Percentiles rank a stretch among this genome's conserved stretches.
Evolutionary conservation across 2,329 filamentous ascomycete species (phyloP).

Genomic region (Paracoccidioides lutzii): DNA sequence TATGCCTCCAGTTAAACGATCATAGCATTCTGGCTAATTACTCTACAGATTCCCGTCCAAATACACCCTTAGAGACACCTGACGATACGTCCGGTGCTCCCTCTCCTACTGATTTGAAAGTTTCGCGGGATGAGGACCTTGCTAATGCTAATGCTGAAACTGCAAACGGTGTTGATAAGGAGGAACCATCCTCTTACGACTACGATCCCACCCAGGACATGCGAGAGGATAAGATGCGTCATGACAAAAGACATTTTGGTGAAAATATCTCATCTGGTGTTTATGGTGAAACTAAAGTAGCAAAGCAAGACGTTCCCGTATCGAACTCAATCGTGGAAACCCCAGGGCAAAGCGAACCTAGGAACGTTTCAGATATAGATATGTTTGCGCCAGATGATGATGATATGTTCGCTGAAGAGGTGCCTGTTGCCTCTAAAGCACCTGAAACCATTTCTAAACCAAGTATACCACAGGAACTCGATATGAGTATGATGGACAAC

Average conservation of each 20-base stretch:
- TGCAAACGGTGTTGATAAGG: conserved; percentile 39
- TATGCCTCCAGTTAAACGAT: neutral
- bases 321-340: conserved; percentile 29
- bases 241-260: conserved; percentile 51
- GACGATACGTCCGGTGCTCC: conserved; percentile 36
- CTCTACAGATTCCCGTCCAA: conserved; percentile 22
- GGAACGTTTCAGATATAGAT: conserved; percentile 51
- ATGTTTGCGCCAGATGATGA: conserved; percentile 43
- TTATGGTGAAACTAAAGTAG: conserved; percentile 47
- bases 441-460: conserved; percentile 37
- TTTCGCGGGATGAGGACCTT: conserved; percentile 54
- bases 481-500: conserved; percentile 73
- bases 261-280: conserved; percentile 41
- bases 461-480: conserved; percentile 43
- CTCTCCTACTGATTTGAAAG: conserved; percentile 48
- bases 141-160: conserved; percentile 39
- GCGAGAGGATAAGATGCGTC: conserved; percentile 64
- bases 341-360: conserved; percentile 29
- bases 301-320: conserved; percentile 40
- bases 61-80: conserved; percentile 36
- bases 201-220: conserved; percentile 85
- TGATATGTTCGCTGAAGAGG: conserved; percentile 80
- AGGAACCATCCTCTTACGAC: conserved; percentile 81
- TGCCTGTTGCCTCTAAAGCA: conserved; percentile 42
- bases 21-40: conserved; percentile 12